Evolutionary conservation across 768 basidiomycete species (phyloP), one percentile per base, ranked within the genome.

Genomic region (Panus rudis): DNA sequence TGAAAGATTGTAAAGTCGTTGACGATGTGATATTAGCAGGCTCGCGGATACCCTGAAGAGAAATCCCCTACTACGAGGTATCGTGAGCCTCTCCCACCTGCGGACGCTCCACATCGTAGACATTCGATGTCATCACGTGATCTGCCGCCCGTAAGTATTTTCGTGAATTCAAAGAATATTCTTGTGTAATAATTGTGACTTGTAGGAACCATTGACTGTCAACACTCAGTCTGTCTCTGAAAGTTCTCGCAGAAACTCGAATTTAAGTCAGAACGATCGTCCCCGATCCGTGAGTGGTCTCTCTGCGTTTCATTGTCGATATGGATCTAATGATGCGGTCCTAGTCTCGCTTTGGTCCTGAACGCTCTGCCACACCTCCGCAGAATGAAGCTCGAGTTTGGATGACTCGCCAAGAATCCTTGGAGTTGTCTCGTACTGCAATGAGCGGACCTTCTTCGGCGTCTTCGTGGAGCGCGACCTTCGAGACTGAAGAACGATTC

Each of bases 381-480:
- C 32, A 33, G 11, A 17, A 24, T 2, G 41, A 47, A 24, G 48
- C 50, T 12, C 53, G 56, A 5, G 42, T 54, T 31, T 57, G 56
- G 56, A 41, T 54, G 26, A 57, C 56, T 6, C 46, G 51, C 6
- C 53, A 54, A 32, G 53, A 57, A 25, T 49, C 51, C n/a, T n/a
- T n/a, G n/a, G n/a, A n/a, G n/a, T n/a, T n/a, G n/a, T n/a, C n/a
- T n/a, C n/a, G n/a, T n/a, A n/a, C n/a, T n/a, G 8, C 41, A 46
- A 37, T 30, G 26, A 11, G 35, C 37, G 4, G 37, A 25, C 16
- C 17, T 35, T 11, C 8, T 16, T 4, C 23, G 24, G 25, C 37
- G 4, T 12, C 25, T 34, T 7, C 42, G 42, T 20, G n/a, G 38
- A 8, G 34, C 28, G 28, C 28, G 16, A 30, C 16, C 28, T 16